Percentiles rank a stretch among this genome's conserved stretches.
phyloP scores from a whole-genome alignment of 2,329 filamentous ascomycete species.

The Arthrobotrys entomopaga region DNA sequence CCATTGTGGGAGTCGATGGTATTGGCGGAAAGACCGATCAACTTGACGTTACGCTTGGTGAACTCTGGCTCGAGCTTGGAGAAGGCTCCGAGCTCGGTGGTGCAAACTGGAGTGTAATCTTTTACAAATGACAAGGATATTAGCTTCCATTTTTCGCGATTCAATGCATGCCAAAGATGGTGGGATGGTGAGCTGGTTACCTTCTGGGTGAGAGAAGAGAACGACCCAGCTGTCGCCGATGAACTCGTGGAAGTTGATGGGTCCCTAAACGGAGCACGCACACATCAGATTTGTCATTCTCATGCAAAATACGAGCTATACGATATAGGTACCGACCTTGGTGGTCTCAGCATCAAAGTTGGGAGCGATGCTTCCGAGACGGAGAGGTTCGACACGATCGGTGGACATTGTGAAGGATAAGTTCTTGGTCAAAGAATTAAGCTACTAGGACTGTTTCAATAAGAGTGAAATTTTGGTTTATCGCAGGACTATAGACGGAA shows the following conservation, averaged over 20 bases:
- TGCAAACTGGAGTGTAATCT: slow-evolving; percentile 70
- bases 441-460: no score
- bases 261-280: slow-evolving; percentile 63
- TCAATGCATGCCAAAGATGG: slow-evolving; percentile 56
- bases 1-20: slow-evolving; percentile 68
- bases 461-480: no score
- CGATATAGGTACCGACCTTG: slow-evolving; percentile 40
- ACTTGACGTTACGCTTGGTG: slow-evolving; percentile 71
- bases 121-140: slow-evolving; percentile 37
- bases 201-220: slow-evolving; percentile 75
- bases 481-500: background rate
- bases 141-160: no score
- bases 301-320: no score
- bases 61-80: slow-evolving; percentile 73
- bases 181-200: slow-evolving; percentile 35
- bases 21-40: slow-evolving; percentile 71
- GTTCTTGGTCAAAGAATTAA: no score
- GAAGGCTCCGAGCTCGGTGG: slow-evolving; percentile 72
- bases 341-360: slow-evolving; percentile 77
- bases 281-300: background rate
- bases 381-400: slow-evolving; percentile 63
- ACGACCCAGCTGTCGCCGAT: slow-evolving; percentile 76
- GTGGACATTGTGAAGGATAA: background rate
- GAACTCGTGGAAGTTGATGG: slow-evolving; percentile 77
- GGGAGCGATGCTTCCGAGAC: slow-evolving; percentile 73